Conservation (phyloP, 495 filamentous ascomycete species). For the Trichodelitschia bisporula region DNA sequence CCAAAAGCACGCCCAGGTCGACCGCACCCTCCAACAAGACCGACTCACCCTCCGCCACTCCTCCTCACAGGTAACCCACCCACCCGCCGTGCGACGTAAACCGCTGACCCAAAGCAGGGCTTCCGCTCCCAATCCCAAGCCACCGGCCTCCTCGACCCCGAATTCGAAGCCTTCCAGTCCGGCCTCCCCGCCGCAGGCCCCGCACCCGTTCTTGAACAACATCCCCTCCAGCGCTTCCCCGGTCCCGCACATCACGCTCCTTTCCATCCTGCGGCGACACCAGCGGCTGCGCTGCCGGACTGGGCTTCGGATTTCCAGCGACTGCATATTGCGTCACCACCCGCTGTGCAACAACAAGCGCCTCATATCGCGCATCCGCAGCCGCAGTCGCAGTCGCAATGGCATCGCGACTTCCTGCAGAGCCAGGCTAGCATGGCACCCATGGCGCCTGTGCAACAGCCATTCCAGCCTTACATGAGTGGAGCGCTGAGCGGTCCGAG, state of each 20-base stretch:
- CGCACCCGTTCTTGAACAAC: not conserved
- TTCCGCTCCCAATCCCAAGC: slow-evolving; percentile 32
- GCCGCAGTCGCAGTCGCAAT: slow-evolving; percentile 6
- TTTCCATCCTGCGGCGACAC: slow-evolving; percentile 5
- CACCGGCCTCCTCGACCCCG: slow-evolving; percentile 32
- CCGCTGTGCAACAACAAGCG: too few species aligned
- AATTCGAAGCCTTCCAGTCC: slow-evolving; percentile 50
- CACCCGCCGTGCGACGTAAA: slow-evolving; percentile 7
- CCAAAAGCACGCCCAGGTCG: slow-evolving; percentile 51
- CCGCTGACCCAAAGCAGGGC: slow-evolving; percentile 18
- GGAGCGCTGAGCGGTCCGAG: not conserved
- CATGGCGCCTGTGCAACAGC: too few species aligned
- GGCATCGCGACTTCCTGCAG: slow-evolving; percentile 14
- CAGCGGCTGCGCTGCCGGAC: slow-evolving; percentile 5
- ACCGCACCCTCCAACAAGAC: slow-evolving; percentile 72
- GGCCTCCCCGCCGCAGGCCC: slow-evolving; percentile 14
- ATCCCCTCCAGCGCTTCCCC: slow-evolving; percentile 1
- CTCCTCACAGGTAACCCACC: slow-evolving; percentile 25
- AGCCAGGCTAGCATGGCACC: slow-evolving; percentile 6
- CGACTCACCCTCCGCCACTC: slow-evolving; percentile 29
- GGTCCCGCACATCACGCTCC: slow-evolving; percentile 1
- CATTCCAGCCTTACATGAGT: not conserved
- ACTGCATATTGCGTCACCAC: slow-evolving; percentile 9
- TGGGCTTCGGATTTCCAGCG: slow-evolving; percentile 20
- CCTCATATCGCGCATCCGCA: slow-evolving; percentile 1